Evolutionary conservation across 1,284 basidiomycete genomes (phyloP).

Genomic region (Fomitiporia mediterranea): DNA sequence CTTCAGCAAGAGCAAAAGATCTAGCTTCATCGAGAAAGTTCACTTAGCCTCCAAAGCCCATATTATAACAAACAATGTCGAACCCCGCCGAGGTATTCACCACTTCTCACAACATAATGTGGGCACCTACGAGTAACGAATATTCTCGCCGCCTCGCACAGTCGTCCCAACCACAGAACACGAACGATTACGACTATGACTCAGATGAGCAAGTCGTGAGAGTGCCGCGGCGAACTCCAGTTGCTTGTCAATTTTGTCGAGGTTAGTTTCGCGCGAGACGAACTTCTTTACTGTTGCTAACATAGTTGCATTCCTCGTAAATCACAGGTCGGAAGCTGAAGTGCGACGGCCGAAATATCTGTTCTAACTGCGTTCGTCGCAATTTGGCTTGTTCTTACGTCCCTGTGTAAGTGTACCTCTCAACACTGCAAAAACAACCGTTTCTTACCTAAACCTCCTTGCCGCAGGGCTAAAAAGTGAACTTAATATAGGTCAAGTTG

Average conservation of each 20-base stretch:
- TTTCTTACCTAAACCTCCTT: not conserved
- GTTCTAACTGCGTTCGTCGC: constrained; percentile 21
- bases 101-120: not conserved
- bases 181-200: constrained; percentile 14
- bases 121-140: not conserved
- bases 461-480: constrained; percentile 3
- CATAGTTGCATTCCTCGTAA: not conserved
- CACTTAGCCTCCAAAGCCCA: not conserved
- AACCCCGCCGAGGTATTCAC: constrained; percentile 2
- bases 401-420: constrained; percentile 18
- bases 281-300: not conserved
- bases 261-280: constrained; percentile 1
- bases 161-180: not conserved
- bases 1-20: not conserved
- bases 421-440: not conserved
- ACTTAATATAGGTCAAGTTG: not conserved
- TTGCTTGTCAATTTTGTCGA: constrained; percentile 23
- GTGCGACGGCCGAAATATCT: constrained; percentile 21
- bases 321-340: constrained; percentile 21
- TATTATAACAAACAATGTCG: not conserved
- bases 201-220: constrained; percentile 13
- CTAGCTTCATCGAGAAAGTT: not conserved
- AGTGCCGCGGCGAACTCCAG: constrained; percentile 21
- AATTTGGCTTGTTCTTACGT: constrained; percentile 19
- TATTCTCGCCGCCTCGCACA: not conserved